These are phyloP conservation scores for Penicillium capsulatum DNA, from an alignment of 2,329 filamentous ascomycete genomes.

Conservation along the genomic window DNA sequence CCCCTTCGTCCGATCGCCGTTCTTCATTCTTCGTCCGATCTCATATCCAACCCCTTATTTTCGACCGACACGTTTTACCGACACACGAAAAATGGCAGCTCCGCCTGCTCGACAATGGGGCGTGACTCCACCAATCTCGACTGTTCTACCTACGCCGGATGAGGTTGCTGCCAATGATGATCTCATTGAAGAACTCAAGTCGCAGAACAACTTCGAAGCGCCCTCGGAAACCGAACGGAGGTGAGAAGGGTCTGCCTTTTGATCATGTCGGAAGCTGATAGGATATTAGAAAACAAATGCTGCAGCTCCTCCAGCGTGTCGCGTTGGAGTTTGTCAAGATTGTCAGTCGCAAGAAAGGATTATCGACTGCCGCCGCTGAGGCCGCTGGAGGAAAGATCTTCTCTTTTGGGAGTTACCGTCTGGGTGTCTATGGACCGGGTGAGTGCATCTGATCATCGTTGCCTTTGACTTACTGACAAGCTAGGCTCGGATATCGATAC, in stretches of 20 bases:
- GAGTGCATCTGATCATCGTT: constrained; percentile 10
- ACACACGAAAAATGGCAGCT: constrained; percentile 31
- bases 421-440: constrained; percentile 87
- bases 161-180: constrained; percentile 74
- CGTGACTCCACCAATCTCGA: constrained; percentile 80
- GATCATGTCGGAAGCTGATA: constrained; percentile 10
- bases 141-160: constrained; percentile 66
- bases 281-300: constrained; percentile 59
- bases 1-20: no score
- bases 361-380: constrained; percentile 73
- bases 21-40: no score
- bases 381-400: constrained; percentile 88
- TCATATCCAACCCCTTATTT: no score
- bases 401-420: constrained; percentile 90
- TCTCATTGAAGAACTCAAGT: constrained; percentile 77
- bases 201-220: constrained; percentile 87
- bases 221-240: constrained; percentile 77
- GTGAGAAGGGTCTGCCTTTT: no score
- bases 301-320: constrained; percentile 72
- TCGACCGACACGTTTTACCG: background rate
- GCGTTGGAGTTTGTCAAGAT: constrained; percentile 81
- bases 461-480: constrained; percentile 1
- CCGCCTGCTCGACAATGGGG: constrained; percentile 55
- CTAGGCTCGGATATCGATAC: constrained; percentile 95
- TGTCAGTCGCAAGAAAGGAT: constrained; percentile 68